Evolutionary conservation across 2,329 filamentous ascomycete genomes (phyloP).

Genomic region (Sporothrix luriei): DNA sequence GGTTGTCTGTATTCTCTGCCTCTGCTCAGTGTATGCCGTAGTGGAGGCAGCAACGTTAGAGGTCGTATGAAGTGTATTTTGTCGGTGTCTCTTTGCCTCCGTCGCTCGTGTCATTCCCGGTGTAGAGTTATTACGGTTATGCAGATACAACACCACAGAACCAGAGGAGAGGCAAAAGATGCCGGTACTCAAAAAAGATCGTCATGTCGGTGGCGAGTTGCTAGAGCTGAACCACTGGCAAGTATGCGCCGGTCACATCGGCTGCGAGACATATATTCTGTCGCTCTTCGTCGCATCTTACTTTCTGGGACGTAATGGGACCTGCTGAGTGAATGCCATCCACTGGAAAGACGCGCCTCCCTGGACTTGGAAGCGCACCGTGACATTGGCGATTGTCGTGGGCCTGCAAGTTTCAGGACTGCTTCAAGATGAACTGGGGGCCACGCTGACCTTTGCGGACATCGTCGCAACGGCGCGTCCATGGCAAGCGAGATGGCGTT

Average conservation of each 20-base stretch:
- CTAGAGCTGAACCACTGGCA: conserved; percentile 2
- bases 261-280: conserved; percentile 16
- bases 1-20: conserved; percentile 1
- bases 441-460: neutral
- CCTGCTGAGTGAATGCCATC: neutral
- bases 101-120: neutral
- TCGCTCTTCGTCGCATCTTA: neutral
- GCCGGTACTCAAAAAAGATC: neutral
- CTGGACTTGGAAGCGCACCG: neutral
- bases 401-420: conserved; percentile 46
- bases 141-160: neutral
- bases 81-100: neutral
- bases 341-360: neutral
- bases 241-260: neutral
- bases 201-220: neutral
- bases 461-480: conserved; percentile 7
- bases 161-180: neutral
- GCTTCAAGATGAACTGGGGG: conserved; percentile 44
- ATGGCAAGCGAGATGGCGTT: neutral
- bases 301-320: neutral
- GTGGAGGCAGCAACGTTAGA: neutral
- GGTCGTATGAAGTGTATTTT: neutral
- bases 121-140: neutral
- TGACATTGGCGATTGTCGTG: neutral
- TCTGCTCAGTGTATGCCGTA: neutral